These are phyloP conservation scores for Candida nonsorbophila DNA, from an alignment of 805 yeast genomes.

Conservation along the genomic window DNA sequence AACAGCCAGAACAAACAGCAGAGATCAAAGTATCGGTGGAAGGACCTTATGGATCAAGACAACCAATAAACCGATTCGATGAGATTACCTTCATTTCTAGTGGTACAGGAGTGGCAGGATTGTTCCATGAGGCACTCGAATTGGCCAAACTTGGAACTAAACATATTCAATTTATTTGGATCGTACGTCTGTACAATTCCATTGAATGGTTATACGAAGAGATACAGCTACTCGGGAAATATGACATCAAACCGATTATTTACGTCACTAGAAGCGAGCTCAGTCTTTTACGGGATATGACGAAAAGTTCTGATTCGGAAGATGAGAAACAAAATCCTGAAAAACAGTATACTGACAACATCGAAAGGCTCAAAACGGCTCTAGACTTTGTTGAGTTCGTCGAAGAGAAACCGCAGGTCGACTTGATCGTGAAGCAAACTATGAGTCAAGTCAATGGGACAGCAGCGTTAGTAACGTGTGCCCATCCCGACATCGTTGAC, in stretches of 20 bases:
- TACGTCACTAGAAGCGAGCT: constrained; percentile 24
- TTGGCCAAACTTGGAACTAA: constrained; percentile 4
- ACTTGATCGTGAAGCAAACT: constrained; percentile 29
- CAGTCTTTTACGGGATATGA: neutral
- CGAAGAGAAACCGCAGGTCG: constrained; percentile 46
- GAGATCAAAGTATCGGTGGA: constrained; percentile 23
- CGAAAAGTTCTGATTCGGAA: neutral
- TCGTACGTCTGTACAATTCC: constrained; percentile 46
- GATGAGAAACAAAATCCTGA: neutral
- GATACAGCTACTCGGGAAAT: constrained; percentile 15
- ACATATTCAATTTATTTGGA: constrained; percentile 53
- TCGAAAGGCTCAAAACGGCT: too few species aligned
- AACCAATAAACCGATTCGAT: constrained; percentile 18
- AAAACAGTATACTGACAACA: too few species aligned
- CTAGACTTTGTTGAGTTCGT: constrained; percentile 35
- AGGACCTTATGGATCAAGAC: constrained; percentile 27
- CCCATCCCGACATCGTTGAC: constrained; percentile 58
- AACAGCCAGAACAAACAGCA: constrained; percentile 8
- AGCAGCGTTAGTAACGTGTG: constrained; percentile 56
- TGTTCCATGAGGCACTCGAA: constrained; percentile 20
- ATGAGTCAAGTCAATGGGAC: constrained; percentile 36
- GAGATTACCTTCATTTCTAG: constrained; percentile 26
- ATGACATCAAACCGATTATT: constrained; percentile 19
- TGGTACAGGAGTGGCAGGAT: constrained; percentile 32
- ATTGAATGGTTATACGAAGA: constrained; percentile 46